Conservation (phyloP, 768 basidiomycete species). For the Rhizopogon vinicolor region DNA sequence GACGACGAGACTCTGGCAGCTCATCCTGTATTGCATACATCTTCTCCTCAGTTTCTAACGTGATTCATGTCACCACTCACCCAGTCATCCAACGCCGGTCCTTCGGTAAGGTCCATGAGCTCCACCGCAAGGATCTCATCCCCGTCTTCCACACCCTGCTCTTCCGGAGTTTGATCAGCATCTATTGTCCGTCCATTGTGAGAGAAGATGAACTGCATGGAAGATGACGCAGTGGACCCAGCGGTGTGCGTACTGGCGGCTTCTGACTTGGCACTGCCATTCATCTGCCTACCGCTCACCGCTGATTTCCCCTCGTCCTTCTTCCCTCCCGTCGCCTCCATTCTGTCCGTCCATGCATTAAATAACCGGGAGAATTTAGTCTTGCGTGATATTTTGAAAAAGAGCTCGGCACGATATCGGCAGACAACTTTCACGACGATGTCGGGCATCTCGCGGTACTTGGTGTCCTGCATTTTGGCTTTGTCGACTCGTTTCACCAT, state of each 20-base stretch:
- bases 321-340: conserved; percentile 60
- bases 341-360: conserved; percentile 85
- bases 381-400: conserved; percentile 91
- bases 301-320: conserved; percentile 33
- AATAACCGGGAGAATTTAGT: conserved; percentile 81
- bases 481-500: conserved; percentile 77
- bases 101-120: conserved; percentile 84
- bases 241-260: conserved; percentile 42
- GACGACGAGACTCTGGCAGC: conserved; percentile 55
- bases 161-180: conserved; percentile 80
- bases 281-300: conserved; percentile 29
- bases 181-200: conserved; percentile 79
- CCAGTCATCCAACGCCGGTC: conserved; percentile 55
- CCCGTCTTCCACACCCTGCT: conserved; percentile 81
- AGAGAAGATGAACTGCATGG: conserved; percentile 82
- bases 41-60: neutral
- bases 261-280: conserved; percentile 49
- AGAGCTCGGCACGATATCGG: conserved; percentile 84
- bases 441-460: conserved; percentile 84
- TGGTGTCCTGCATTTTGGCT: conserved; percentile 72
- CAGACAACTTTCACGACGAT: conserved; percentile 87
- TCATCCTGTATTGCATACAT: conserved; percentile 46
- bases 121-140: conserved; percentile 89
- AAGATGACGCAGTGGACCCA: conserved; percentile 32
- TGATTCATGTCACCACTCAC: conserved; percentile 33